Base-by-base conservation (phyloP, 352 stramenopile species). In the Globisporangium paddicum region DNA sequence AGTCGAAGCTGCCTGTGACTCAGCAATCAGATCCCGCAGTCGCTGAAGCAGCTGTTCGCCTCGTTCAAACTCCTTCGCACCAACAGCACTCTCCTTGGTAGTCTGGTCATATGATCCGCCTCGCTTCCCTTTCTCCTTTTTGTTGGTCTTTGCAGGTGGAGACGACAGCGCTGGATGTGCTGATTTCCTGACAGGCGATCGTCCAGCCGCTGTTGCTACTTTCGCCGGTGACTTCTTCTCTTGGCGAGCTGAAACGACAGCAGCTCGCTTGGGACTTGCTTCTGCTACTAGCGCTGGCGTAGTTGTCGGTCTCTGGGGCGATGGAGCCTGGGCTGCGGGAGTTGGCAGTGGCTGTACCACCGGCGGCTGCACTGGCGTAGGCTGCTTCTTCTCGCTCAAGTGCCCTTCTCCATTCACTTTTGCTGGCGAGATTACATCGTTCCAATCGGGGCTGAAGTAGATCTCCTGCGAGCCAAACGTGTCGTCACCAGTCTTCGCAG, bases 31-130 rank as follows among this genome's bases (percentile, higher is more conserved):
- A 45, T 70, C 63, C 3, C 71, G 56, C 35, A 76, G 62, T 38
- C 71, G 69, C 19, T 81, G 37, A 11, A 81, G 45, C 40, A 81
- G 40, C 2, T 40, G 37, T 14, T 82, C 75, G 6, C 73, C 66
- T 41, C 57, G 52, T 32, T 79, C 58, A 1, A 80, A 63, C 55
- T 66, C 51, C 50, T 61, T 64, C 2, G 32, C 54, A 40, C 21
- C 49, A 3, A 9, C 25, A 41, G 19, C 18, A 26, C 42, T 49
- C 19, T 57, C 59, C 25, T 60, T 65, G 40, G n/a, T 35, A 1
- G 25, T 21, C 2, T 40, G 25, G 2, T 65, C 59, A 3, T 21
- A 45, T 26, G 30, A 45, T 34, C 18, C 23, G 21, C 19, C 44
- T 25, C 52, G 51, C 28, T 60, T 64, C 51, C 9, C 19, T 11